A percentile compares a stretch with the other conserved stretches of the same genome.
Conservation (phyloP, 2,329 filamentous ascomycete species). For the Colletotrichum paranaense region DNA sequence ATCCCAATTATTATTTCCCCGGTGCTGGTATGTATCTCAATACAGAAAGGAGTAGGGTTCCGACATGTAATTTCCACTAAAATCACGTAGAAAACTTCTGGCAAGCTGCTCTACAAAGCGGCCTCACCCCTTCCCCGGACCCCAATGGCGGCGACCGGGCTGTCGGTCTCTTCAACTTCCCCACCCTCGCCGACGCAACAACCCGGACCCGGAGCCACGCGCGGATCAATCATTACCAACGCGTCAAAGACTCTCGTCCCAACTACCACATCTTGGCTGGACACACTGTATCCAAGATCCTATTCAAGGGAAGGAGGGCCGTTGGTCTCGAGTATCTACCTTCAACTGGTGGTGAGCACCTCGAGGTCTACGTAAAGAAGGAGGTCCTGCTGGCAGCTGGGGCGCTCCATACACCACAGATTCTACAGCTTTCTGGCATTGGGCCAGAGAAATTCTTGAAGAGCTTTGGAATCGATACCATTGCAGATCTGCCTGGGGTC, state of each 20-base stretch:
- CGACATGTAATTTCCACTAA: background rate
- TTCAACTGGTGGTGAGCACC: slow-evolving; percentile 15
- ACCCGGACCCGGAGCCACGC: slow-evolving; percentile 45
- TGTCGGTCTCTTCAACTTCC: slow-evolving; percentile 40
- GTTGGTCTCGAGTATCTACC: slow-evolving; percentile 67
- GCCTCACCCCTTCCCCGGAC: slow-evolving; percentile 40
- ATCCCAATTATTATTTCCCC: slow-evolving; percentile 46
- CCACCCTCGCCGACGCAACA: slow-evolving; percentile 43
- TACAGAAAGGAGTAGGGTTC: background rate
- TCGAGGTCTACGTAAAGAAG: slow-evolving; percentile 38
- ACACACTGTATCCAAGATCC: slow-evolving; percentile 64
- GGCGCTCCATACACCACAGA: slow-evolving; percentile 51
- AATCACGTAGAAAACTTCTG: slow-evolving; percentile 38
- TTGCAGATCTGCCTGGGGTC: slow-evolving; percentile 59
- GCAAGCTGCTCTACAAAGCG: slow-evolving; percentile 40
- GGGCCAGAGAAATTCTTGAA: slow-evolving; percentile 51
- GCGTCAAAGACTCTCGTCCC: slow-evolving; percentile 52
- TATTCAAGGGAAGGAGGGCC: slow-evolving; percentile 65
- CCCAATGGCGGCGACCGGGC: slow-evolving; percentile 39
- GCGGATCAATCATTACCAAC: slow-evolving; percentile 42
- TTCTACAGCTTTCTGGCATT: slow-evolving; percentile 62
- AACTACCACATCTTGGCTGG: slow-evolving; percentile 71
- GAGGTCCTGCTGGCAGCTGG: slow-evolving; percentile 57
- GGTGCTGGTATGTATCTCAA: slow-evolving; percentile 38
- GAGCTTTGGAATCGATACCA: slow-evolving; percentile 49